These are phyloP conservation scores for Sclerotinia spermophila DNA, from an alignment of 2,329 filamentous ascomycete genomes.

Conservation along the genomic window DNA sequence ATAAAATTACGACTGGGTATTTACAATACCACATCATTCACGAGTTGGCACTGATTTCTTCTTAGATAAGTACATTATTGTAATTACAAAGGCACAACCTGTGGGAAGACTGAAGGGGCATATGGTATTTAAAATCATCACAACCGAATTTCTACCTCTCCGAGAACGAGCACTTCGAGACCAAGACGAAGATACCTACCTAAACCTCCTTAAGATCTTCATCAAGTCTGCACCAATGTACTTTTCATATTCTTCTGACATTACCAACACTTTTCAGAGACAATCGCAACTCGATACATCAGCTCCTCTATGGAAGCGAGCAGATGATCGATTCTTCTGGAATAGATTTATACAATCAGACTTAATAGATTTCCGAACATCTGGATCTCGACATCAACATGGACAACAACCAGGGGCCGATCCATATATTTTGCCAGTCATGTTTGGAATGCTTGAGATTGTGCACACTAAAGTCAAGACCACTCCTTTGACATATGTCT, in stretches of 20 bases:
- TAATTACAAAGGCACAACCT: conserved; percentile 90
- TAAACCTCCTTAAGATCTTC: conserved; percentile 74
- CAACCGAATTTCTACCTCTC: conserved; percentile 90
- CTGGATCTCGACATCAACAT: conserved; percentile 57
- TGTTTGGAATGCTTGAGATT: conserved; percentile 95
- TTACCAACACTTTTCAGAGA: conserved; percentile 95
- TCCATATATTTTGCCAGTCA: conserved; percentile 90
- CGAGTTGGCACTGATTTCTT: conserved; percentile 21
- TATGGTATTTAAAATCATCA: conserved; percentile 89
- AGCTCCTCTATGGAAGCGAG: conserved; percentile 80
- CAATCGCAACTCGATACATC: conserved; percentile 73
- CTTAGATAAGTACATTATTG: conserved; percentile 87
- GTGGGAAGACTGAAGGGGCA: conserved; percentile 91
- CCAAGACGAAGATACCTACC: conserved; percentile 88
- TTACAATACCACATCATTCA: conserved; percentile 25
- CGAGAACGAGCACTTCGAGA: conserved; percentile 90
- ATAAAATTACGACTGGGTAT: conserved; percentile 89
- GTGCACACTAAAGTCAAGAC: conserved; percentile 80
- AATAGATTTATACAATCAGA: conserved; percentile 91
- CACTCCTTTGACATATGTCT: conserved; percentile 75
- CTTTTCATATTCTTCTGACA: conserved; percentile 95
- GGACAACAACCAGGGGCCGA: conserved; percentile 74
- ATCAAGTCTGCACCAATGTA: conserved; percentile 88
- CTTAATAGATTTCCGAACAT: conserved; percentile 79
- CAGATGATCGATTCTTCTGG: conserved; percentile 99